phyloP scores from a whole-genome alignment of 2,329 filamentous ascomycete genomes.

The Penicillium sp. region DNA sequence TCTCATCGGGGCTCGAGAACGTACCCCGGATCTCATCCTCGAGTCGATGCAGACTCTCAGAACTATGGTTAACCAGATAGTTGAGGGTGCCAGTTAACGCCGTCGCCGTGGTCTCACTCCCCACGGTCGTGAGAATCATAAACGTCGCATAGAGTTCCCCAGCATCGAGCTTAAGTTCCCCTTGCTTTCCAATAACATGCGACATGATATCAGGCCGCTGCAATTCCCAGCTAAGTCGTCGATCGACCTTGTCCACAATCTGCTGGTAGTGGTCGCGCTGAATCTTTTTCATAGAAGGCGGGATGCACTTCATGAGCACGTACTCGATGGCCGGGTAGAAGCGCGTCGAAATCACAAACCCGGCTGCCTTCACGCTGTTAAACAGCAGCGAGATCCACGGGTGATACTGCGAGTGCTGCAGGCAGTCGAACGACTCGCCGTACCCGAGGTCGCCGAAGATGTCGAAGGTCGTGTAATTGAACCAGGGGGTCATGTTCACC shows the following conservation, averaged over 20 bases:
- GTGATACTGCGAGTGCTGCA: constrained; percentile 33
- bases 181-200: constrained; percentile 23
- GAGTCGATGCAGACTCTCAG: neutral
- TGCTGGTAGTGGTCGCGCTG: constrained; percentile 5
- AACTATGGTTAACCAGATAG: constrained; percentile 5
- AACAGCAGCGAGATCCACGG: constrained; percentile 37
- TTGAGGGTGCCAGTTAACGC: constrained; percentile 6
- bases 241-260: neutral
- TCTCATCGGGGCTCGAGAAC: constrained; percentile 2
- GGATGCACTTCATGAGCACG: constrained; percentile 25
- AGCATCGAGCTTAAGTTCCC: constrained; percentile 26
- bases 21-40: neutral
- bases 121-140: constrained; percentile 25
- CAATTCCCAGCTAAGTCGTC: constrained; percentile 1
- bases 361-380: constrained; percentile 30
- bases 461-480: constrained; percentile 40
- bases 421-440: constrained; percentile 39
- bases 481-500: constrained; percentile 29
- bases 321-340: constrained; percentile 24
- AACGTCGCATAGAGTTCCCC: constrained; percentile 31
- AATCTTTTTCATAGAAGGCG: constrained; percentile 16
- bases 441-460: constrained; percentile 42
- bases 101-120: constrained; percentile 32
- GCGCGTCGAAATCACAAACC: constrained; percentile 27
- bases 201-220: constrained; percentile 17